Conservation (phyloP, 176 grass and related monocot species). For the Aegilops sharonensis region DNA sequence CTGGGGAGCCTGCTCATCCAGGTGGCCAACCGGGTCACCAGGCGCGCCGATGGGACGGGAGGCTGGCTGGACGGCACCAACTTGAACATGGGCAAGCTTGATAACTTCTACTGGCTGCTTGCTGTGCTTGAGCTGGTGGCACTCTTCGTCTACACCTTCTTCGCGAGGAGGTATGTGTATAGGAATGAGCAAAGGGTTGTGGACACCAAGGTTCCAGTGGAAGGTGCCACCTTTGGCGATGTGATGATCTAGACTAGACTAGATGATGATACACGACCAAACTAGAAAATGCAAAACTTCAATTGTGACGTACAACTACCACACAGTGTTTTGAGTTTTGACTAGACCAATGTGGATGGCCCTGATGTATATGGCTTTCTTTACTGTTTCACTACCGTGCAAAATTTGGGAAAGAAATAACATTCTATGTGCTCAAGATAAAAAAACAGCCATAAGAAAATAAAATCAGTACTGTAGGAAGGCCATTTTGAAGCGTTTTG, state of each 20-base stretch:
- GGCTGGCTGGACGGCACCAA: slow-evolving; percentile 79
- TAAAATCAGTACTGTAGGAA: too few species aligned
- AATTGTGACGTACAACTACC: neutral
- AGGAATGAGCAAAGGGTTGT: slow-evolving; percentile 48
- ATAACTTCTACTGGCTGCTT: slow-evolving; percentile 74
- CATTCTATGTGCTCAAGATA: too few species aligned
- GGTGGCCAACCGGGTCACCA: slow-evolving; percentile 55
- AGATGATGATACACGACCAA: neutral
- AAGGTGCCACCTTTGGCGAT: neutral
- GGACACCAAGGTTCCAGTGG: neutral
- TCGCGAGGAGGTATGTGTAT: slow-evolving; percentile 59
- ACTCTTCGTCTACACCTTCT: slow-evolving; percentile 52
- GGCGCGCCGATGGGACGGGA: neutral
- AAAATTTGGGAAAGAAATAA: too few species aligned
- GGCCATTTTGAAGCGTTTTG: too few species aligned
- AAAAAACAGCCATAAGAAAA: too few species aligned
- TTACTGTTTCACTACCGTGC: too few species aligned
- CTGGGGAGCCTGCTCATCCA: slow-evolving; percentile 63
- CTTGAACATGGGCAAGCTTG: slow-evolving; percentile 64
- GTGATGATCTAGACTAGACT: neutral
- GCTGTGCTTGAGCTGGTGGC: slow-evolving; percentile 48
- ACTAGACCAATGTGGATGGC: neutral
- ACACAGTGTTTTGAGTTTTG: neutral
- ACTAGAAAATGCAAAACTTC: neutral
- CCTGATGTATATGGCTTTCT: too few species aligned